Evolutionary conservation across 2,329 filamentous ascomycete species (phyloP), one percentile per base, ranked within the genome.

Genomic region (Lecanosticta acicola): DNA sequence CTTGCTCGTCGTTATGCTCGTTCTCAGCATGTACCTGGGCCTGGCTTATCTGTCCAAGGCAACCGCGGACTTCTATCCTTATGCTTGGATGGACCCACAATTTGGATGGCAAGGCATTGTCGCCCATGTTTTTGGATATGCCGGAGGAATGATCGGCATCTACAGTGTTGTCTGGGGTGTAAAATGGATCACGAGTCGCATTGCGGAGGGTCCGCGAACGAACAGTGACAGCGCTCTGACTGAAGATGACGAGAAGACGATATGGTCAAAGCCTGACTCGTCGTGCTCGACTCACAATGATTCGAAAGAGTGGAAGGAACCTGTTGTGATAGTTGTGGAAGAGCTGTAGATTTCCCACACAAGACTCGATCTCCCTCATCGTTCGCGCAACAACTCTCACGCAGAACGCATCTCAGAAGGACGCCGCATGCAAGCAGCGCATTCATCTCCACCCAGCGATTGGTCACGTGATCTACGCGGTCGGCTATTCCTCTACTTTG

Each of bases 11-110:
- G 39, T 46, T 4, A 29, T 47, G 17, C 20, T 46, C 9, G 32
- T 40, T 16, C 26, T 53, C 26, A 44, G 21, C n/a, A 26, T 46
- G 10, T 50, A 50, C 29, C 39, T 53, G 2, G 50, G 39, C 13
- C 24, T 46, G 1, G 48, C 48, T 3, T 50, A 53, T 26, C 17
- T 50, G 3, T 46, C 48, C 17, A 48, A 46, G 24, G 33, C 20
- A 11, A 43, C 39, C 4, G 37, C 43, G 18, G 45, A 39, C 34
- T 48, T 48, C 26, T 49, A 50, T 13, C 38, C 41, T 1, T 48
- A 48, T 29, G 39, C 45, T n/a, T 53, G 50, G 48, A 50, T 53
- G 48, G 34, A 48, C 19, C 39, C 50, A 18, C 7, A n/a, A 10
- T 43, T 33, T 34, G 48, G 45, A 10, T 45, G 45, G 45, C 34